These are phyloP conservation scores for Lunularia cruciata DNA, from an alignment of 225 moss, liverwort and hornwort genomes.

Conservation along the genomic window DNA sequence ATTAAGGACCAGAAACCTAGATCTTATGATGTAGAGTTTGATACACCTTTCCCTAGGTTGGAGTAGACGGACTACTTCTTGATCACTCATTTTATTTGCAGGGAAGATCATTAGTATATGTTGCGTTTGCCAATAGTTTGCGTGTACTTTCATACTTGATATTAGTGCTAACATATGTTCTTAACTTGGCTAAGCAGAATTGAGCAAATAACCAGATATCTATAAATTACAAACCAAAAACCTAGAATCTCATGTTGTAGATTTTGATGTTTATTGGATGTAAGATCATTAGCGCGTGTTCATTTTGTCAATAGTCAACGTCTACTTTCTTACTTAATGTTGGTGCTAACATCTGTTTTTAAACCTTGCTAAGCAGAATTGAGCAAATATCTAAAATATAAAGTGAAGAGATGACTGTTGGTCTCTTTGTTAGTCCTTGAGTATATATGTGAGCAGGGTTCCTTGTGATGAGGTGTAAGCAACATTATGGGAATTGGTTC, in stretches of 20 bases:
- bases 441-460: neutral
- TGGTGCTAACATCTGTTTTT: too few species aligned
- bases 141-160: neutral
- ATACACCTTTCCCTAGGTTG: too few species aligned
- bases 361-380: too few species aligned
- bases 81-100: neutral
- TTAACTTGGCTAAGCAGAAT: neutral
- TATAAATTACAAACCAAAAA: conserved; percentile 10
- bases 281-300: too few species aligned
- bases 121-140: neutral
- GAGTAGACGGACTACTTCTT: too few species aligned
- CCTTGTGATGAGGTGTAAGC: too few species aligned
- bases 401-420: conserved; percentile 21
- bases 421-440: neutral
- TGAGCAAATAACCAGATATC: conserved; percentile 3
- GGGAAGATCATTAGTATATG: neutral
- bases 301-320: too few species aligned
- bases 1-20: too few species aligned
- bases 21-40: too few species aligned
- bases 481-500: too few species aligned
- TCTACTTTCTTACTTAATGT: too few species aligned
- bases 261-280: neutral
- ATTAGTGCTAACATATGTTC: neutral
- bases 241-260: neutral
- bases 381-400: too few species aligned